phyloP scores from a whole-genome alignment of 768 basidiomycete species.

The Hemileccinum impolitum region DNA sequence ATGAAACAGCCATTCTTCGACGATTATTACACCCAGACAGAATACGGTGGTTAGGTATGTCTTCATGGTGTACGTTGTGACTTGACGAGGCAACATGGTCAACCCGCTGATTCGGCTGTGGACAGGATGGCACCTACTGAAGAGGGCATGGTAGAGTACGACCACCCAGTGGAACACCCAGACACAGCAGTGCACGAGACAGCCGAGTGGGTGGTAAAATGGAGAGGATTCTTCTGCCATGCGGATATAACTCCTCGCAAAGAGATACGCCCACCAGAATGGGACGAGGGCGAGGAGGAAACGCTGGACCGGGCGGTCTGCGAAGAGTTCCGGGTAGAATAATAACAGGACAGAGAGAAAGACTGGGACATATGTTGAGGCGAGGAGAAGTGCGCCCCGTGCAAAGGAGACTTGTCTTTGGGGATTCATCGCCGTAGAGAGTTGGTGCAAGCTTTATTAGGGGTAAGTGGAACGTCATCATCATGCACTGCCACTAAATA shows the following conservation, averaged over 20 bases:
- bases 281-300: constrained; percentile 24
- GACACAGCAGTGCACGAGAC: constrained; percentile 21
- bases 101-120: too few relatives aligned
- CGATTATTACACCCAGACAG: constrained; percentile 9
- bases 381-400: constrained; percentile 7
- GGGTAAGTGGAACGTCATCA: too few relatives aligned
- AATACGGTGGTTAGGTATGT: constrained; percentile 20
- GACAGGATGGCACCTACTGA: constrained; percentile 7
- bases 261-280: constrained; percentile 19
- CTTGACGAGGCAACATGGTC: constrained; percentile 1
- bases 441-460: too few relatives aligned
- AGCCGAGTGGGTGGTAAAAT: constrained; percentile 23
- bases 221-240: constrained; percentile 19
- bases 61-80: constrained; percentile 8
- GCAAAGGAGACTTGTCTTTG: too few relatives aligned
- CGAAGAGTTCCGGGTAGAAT: constrained; percentile 8
- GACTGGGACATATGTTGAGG: constrained; percentile 12
- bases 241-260: constrained; percentile 20
- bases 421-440: too few relatives aligned
- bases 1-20: constrained; percentile 22
- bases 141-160: constrained; percentile 17
- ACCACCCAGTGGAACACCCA: constrained; percentile 26
- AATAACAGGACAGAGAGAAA: constrained; percentile 17
- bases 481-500: too few relatives aligned
- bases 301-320: constrained; percentile 7